phyloP scores from a whole-genome alignment of 1,284 basidiomycete species.

The Sphaerobolus stellatus region DNA sequence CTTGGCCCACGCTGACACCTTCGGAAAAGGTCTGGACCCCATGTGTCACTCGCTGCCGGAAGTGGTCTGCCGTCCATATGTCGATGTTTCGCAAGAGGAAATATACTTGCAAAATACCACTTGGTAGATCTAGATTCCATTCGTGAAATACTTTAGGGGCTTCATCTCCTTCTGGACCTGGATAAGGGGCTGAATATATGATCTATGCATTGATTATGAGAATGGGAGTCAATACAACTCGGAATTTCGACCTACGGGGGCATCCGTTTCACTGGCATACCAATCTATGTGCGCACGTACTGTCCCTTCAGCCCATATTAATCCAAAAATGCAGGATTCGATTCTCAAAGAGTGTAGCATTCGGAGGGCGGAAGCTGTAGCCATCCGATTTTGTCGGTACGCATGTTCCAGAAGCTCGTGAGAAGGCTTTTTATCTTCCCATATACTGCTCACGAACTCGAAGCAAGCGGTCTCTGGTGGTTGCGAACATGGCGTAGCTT shows the following conservation, averaged over 20 bases:
- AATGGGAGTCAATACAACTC: not conserved
- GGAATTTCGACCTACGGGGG: slow-evolving; percentile 30
- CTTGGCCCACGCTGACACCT: slow-evolving; percentile 31
- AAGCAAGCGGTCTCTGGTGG: slow-evolving; percentile 46
- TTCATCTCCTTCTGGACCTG: slow-evolving; percentile 21
- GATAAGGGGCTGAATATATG: slow-evolving; percentile 52
- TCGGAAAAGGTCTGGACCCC: slow-evolving; percentile 41
- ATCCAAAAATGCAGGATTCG: slow-evolving; percentile 48
- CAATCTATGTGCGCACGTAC: slow-evolving; percentile 59
- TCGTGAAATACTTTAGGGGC: slow-evolving; percentile 39
- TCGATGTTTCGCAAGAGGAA: slow-evolving; percentile 57
- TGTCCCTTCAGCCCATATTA: slow-evolving; percentile 52
- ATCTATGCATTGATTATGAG: slow-evolving; percentile 32
- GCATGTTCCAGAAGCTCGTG: slow-evolving; percentile 50
- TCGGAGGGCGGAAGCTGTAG: slow-evolving; percentile 47
- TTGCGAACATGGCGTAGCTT: slow-evolving; percentile 48
- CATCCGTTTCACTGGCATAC: slow-evolving; percentile 37
- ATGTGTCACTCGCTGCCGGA: slow-evolving; percentile 38
- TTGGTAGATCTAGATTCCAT: slow-evolving; percentile 47
- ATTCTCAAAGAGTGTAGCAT: slow-evolving; percentile 51
- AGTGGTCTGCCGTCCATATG: slow-evolving; percentile 45
- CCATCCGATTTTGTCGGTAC: slow-evolving; percentile 58
- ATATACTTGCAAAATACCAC: slow-evolving; percentile 49
- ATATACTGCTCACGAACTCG: slow-evolving; percentile 53
- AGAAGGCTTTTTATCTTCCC: slow-evolving; percentile 59